Conservation (phyloP, 176 grass and related monocot species). For the Themeda triandra region DNA sequence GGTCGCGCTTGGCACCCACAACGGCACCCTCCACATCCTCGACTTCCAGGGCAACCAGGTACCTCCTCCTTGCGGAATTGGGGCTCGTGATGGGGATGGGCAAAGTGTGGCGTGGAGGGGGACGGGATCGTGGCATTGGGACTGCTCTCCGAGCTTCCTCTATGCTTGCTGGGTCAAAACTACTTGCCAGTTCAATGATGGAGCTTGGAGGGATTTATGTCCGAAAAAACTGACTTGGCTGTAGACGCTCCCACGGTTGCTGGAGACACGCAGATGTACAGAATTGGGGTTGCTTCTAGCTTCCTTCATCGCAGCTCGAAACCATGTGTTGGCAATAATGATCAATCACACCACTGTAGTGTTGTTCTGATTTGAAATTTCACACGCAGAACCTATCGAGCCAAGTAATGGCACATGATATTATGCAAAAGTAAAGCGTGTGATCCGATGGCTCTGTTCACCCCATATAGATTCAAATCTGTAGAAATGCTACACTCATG, state of each 20-base stretch:
- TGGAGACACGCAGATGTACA: neutral
- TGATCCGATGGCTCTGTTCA: neutral
- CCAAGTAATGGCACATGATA: neutral
- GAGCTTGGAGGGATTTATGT: neutral
- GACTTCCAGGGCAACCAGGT: constrained; percentile 99
- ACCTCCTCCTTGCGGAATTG: constrained; percentile 19
- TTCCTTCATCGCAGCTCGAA: neutral
- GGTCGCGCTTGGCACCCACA: constrained; percentile 89
- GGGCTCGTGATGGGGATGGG: neutral
- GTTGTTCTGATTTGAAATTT: neutral
- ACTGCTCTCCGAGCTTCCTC: neutral
- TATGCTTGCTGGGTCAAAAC: neutral
- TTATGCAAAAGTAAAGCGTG: neutral
- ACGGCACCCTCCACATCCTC: constrained; percentile 90
- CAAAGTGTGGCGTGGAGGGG: no score
- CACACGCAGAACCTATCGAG: neutral
- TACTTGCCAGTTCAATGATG: constrained; percentile 1
- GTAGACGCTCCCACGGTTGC: neutral
- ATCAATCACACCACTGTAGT: neutral
- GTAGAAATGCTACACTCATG: neutral
- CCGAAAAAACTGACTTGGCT: neutral
- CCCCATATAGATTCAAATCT: neutral
- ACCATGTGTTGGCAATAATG: neutral
- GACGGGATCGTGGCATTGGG: constrained; percentile 14
- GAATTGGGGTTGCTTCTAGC: neutral